phyloP scores from a whole-genome alignment of 139 green algal genomes.

The Gonium pectorale region DNA sequence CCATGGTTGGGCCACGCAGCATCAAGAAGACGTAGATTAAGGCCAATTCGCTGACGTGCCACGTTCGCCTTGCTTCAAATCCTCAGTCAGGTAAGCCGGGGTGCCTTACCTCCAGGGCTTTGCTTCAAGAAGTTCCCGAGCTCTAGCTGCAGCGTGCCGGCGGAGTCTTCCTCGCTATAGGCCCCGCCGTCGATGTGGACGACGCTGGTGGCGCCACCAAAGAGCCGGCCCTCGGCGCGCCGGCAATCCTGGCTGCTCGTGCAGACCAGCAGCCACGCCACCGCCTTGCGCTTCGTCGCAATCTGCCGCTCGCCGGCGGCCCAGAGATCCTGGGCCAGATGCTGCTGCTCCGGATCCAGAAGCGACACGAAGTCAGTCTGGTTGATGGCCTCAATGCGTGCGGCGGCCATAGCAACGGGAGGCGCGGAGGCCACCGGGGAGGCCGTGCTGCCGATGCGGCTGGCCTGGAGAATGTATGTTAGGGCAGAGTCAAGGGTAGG shows the following conservation, averaged over 20 bases:
- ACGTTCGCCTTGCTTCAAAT: too few species aligned
- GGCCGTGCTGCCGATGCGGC: too few species aligned
- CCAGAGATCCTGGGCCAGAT: constrained; percentile 13
- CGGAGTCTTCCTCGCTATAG: not conserved
- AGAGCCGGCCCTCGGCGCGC: not conserved
- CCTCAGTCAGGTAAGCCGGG: too few species aligned
- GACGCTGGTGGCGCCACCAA: not conserved
- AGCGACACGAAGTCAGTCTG: not conserved
- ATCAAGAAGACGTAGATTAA: too few species aligned
- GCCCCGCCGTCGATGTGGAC: not conserved
- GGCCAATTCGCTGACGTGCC: too few species aligned
- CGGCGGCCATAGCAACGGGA: too few species aligned
- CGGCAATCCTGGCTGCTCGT: not conserved
- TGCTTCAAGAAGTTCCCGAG: not conserved
- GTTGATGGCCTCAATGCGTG: too few species aligned
- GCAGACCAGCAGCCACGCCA: constrained; percentile 14
- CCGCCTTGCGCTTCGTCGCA: constrained; percentile 19
- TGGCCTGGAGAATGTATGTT: too few species aligned
- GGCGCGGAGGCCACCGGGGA: too few species aligned
- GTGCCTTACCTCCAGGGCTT: not conserved
- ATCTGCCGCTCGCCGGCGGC: not conserved
- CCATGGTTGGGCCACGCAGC: too few species aligned
- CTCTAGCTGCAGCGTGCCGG: constrained; percentile 1
- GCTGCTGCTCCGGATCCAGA: not conserved
- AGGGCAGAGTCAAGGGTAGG: too few species aligned